These are phyloP conservation scores for Juncus effusus DNA, from an alignment of 176 grass and related monocot genomes.

Conservation along the genomic window DNA sequence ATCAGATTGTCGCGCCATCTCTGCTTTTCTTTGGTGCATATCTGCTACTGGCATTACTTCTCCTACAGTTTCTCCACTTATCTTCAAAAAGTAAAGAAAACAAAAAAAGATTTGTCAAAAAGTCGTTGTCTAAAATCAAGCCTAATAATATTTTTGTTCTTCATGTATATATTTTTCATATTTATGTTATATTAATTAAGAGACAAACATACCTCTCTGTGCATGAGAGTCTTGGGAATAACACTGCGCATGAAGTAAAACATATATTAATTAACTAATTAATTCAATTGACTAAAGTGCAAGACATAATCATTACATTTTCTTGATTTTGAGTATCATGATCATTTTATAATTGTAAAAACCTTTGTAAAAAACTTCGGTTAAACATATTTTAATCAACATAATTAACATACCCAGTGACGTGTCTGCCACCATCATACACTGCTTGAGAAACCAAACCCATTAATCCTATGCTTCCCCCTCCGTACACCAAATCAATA, in stretches of 20 bases:
- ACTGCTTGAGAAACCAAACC: slow-evolving; percentile 94
- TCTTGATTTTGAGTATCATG: background rate
- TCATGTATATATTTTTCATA: too few relatives aligned
- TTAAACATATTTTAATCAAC: background rate
- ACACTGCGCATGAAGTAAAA: slow-evolving; percentile 66
- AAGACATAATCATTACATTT: slow-evolving; percentile 5
- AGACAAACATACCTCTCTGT: slow-evolving; percentile 65
- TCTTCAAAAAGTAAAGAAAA: slow-evolving; percentile 40
- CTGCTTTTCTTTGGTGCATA: slow-evolving; percentile 99
- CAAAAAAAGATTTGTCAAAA: background rate
- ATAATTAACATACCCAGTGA: slow-evolving; percentile 55
- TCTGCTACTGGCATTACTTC: slow-evolving; percentile 85
- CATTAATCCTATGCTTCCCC: slow-evolving; percentile 93
- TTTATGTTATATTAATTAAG: too few relatives aligned
- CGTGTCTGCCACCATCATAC: slow-evolving; percentile 86
- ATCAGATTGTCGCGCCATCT: slow-evolving; percentile 98
- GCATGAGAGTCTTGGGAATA: slow-evolving; percentile 99
- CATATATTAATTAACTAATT: slow-evolving; percentile 29
- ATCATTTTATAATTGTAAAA: too few relatives aligned
- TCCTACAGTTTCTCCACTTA: slow-evolving; percentile 89
- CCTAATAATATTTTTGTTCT: background rate
- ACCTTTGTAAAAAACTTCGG: too few relatives aligned
- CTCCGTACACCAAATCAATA: slow-evolving; percentile 98
- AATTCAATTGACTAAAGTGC: slow-evolving; percentile 8
- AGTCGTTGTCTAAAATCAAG: slow-evolving; percentile 15